Conservation (phyloP, 768 basidiomycete genomes). For the Trametes coccinea region DNA sequence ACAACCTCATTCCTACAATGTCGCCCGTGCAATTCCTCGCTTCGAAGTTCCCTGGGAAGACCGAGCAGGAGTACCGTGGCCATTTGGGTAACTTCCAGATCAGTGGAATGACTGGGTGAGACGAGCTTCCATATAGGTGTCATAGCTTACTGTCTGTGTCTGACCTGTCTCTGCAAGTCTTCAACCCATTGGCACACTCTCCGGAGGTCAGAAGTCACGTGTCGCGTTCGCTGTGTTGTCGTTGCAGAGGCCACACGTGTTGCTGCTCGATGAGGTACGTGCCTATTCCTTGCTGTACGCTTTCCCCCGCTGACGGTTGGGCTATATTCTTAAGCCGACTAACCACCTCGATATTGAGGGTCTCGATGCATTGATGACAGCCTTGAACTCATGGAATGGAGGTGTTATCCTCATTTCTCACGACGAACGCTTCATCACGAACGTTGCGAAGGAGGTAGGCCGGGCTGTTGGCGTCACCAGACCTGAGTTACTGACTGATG, state of each 20-base stretch:
- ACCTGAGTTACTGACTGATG: neutral
- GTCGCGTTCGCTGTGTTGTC: conserved; percentile 91
- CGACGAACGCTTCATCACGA: conserved; percentile 94
- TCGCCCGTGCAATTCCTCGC: conserved; percentile 95
- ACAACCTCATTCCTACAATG: conserved; percentile 80
- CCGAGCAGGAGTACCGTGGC: conserved; percentile 92
- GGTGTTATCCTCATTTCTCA: conserved; percentile 93
- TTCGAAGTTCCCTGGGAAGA: conserved; percentile 88
- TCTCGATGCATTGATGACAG: conserved; percentile 92
- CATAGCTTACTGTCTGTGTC: neutral
- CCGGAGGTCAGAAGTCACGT: conserved; percentile 94
- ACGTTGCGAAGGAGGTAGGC: conserved; percentile 78
- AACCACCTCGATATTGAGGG: conserved; percentile 98
- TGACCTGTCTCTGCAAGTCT: conserved; percentile 44
- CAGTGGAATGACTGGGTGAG: conserved; percentile 89
- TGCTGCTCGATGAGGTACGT: conserved; percentile 87
- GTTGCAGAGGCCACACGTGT: conserved; percentile 85
- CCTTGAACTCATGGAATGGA: conserved; percentile 78
- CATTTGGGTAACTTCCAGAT: conserved; percentile 98
- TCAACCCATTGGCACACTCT: conserved; percentile 87
- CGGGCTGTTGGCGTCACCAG: neutral
- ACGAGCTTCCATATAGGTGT: neutral
- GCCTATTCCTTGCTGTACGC: conserved; percentile 22
- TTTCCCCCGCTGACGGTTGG: neutral
- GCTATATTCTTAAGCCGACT: conserved; percentile 55